Conservation (phyloP, 2,329 filamentous ascomycete genomes). For the Dryadomyces quercivorus region DNA sequence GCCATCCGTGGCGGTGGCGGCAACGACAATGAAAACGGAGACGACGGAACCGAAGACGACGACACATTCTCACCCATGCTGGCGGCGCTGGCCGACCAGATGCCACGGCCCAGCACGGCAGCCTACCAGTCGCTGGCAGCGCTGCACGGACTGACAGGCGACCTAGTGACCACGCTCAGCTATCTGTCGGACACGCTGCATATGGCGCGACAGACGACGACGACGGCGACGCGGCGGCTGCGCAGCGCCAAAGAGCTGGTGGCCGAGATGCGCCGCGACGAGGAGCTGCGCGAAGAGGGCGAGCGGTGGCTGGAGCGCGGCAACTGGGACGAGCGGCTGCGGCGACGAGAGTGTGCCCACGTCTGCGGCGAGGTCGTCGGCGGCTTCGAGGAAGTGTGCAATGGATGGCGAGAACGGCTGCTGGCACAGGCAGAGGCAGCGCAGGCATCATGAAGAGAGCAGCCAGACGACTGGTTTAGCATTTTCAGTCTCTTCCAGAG, state of each 20-base stretch:
- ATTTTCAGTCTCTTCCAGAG: no score
- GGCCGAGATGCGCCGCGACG: conserved; percentile 70
- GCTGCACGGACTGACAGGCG: conserved; percentile 57
- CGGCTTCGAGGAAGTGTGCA: conserved; percentile 85
- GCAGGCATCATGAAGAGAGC: conserved; percentile 20
- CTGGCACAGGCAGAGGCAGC: conserved; percentile 48
- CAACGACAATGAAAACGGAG: neutral
- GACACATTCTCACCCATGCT: conserved; percentile 58
- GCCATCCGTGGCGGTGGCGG: neutral
- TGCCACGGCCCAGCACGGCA: conserved; percentile 52
- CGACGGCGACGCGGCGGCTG: conserved; percentile 66
- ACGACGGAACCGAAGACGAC: conserved; percentile 24
- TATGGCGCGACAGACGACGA: conserved; percentile 83
- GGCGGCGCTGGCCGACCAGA: conserved; percentile 48
- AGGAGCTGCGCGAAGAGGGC: conserved; percentile 71
- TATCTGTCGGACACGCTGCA: conserved; percentile 84
- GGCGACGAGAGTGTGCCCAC: conserved; percentile 66
- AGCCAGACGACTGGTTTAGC: no score
- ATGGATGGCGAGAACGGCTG: conserved; percentile 67
- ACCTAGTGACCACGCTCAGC: conserved; percentile 68
- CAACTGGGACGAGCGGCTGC: conserved; percentile 69
- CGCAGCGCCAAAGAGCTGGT: conserved; percentile 77
- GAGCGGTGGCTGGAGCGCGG: conserved; percentile 69
- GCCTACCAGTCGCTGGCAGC: conserved; percentile 55
- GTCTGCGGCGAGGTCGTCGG: conserved; percentile 81